Conservation (phyloP, 192 early-diverging fungal genomes). For the Backusella tarrabulga region DNA sequence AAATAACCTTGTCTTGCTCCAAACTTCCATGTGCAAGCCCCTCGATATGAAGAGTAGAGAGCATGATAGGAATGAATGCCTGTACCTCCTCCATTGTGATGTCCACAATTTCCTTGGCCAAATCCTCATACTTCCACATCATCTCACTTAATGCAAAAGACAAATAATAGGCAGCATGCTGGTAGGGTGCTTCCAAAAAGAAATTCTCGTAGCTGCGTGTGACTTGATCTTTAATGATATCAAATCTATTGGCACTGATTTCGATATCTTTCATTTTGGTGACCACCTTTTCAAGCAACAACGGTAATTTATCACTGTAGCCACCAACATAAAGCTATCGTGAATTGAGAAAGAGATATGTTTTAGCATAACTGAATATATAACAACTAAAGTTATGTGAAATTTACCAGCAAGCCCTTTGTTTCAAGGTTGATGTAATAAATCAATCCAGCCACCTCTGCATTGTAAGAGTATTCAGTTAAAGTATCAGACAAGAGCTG, state of each 20-base stretch:
- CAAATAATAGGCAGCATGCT: constrained; percentile 64
- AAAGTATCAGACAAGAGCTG: constrained; percentile 39
- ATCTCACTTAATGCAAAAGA: constrained; percentile 60
- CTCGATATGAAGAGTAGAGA: constrained; percentile 65
- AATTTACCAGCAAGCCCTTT: constrained; percentile 55
- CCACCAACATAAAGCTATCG: constrained; percentile 61
- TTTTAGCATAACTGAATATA: constrained; percentile 44
- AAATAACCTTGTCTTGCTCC: constrained; percentile 51
- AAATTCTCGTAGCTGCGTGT: constrained; percentile 62
- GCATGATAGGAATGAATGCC: constrained; percentile 61
- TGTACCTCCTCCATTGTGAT: constrained; percentile 65
- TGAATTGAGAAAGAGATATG: constrained; percentile 57
- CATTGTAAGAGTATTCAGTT: constrained; percentile 43
- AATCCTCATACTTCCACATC: constrained; percentile 73
- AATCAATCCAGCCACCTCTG: constrained; percentile 56
- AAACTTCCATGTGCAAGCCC: constrained; percentile 83
- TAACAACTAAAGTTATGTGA: constrained; percentile 36
- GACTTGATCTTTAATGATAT: constrained; percentile 69
- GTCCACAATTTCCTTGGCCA: constrained; percentile 58
- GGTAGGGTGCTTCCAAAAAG: constrained; percentile 65
- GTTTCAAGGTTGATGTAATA: constrained; percentile 49
- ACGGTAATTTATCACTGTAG: constrained; percentile 80
- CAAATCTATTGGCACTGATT: constrained; percentile 63
- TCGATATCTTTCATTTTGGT: constrained; percentile 54
- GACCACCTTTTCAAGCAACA: constrained; percentile 66